Percentiles rank a stretch among this genome's conserved stretches.
These are phyloP conservation scores for Solanum hybrid DNA, from an alignment of 305 asterid species.

Conservation along the genomic window DNA sequence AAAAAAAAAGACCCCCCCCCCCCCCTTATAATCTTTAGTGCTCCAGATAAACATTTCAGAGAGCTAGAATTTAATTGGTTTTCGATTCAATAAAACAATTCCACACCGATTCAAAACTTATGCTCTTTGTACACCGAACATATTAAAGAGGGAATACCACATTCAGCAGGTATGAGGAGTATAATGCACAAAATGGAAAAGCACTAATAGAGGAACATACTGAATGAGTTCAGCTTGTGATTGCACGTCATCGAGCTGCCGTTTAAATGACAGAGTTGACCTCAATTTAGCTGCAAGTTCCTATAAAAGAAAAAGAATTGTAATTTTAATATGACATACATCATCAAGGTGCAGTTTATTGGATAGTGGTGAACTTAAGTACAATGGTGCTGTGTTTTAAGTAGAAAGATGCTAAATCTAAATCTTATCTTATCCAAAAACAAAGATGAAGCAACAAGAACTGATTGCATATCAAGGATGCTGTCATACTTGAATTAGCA, in stretches of 20 bases:
- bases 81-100: not conserved
- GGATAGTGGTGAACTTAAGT: not conserved
- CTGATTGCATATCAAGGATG: not conserved
- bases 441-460: not conserved
- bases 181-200: not conserved
- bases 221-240: slow-evolving; percentile 71
- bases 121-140: not conserved
- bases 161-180: not conserved
- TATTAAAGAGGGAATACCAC: not conserved
- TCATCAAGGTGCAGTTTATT: not conserved
- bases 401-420: not conserved
- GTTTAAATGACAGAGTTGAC: slow-evolving; percentile 41
- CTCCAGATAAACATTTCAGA: not conserved
- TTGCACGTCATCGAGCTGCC: slow-evolving; percentile 60
- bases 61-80: not conserved
- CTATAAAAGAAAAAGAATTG: slow-evolving; percentile 21
- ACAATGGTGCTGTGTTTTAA: not conserved
- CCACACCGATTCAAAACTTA: not conserved
- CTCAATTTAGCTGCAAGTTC: slow-evolving; percentile 57
- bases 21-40: not conserved
- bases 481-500: not conserved
- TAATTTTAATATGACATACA: not conserved
- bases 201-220: slow-evolving; percentile 31
- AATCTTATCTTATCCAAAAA: not conserved
- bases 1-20: not conserved